Conservation (phyloP, 495 filamentous ascomycete species). For the Talaromyces borbonicus region DNA sequence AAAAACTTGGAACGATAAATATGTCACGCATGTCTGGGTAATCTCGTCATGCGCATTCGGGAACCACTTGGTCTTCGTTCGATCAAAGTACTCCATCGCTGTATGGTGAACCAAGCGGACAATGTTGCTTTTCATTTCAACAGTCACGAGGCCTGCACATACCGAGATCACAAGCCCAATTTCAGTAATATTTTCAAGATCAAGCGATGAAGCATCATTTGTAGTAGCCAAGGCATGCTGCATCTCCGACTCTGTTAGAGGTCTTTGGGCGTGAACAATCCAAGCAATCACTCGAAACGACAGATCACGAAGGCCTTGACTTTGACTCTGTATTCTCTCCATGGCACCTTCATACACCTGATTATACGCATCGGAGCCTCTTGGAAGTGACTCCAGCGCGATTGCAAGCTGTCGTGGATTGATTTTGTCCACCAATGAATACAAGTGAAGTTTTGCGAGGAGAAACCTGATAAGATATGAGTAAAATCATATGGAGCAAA, state of each 20-base stretch:
- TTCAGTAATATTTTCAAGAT: slow-evolving; percentile 26
- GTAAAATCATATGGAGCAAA: neutral
- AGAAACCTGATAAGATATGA: slow-evolving; percentile 32
- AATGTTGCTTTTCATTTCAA: slow-evolving; percentile 34
- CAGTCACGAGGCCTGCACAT: slow-evolving; percentile 38
- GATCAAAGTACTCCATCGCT: slow-evolving; percentile 35
- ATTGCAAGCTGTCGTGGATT: slow-evolving; percentile 10
- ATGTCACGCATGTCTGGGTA: slow-evolving; percentile 13
- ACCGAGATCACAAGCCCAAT: slow-evolving; percentile 26
- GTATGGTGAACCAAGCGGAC: slow-evolving; percentile 48
- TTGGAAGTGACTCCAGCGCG: slow-evolving; percentile 24
- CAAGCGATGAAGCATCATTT: slow-evolving; percentile 16
- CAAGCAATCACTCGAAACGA: slow-evolving; percentile 33
- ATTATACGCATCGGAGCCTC: slow-evolving; percentile 14
- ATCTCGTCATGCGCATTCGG: slow-evolving; percentile 11
- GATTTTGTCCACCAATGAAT: slow-evolving; percentile 26
- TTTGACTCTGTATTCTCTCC: slow-evolving; percentile 32
- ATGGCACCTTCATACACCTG: slow-evolving; percentile 36
- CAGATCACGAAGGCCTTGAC: slow-evolving; percentile 14
- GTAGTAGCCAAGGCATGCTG: slow-evolving; percentile 38
- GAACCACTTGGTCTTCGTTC: slow-evolving; percentile 15
- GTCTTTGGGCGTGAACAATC: slow-evolving; percentile 31
- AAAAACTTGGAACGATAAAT: slow-evolving; percentile 16
- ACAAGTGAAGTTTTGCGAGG: slow-evolving; percentile 36
- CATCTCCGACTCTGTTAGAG: slow-evolving; percentile 31